Evolutionary conservation across 129 eudicot species (phyloP).

Genomic region (Centaurea solstitialis): DNA sequence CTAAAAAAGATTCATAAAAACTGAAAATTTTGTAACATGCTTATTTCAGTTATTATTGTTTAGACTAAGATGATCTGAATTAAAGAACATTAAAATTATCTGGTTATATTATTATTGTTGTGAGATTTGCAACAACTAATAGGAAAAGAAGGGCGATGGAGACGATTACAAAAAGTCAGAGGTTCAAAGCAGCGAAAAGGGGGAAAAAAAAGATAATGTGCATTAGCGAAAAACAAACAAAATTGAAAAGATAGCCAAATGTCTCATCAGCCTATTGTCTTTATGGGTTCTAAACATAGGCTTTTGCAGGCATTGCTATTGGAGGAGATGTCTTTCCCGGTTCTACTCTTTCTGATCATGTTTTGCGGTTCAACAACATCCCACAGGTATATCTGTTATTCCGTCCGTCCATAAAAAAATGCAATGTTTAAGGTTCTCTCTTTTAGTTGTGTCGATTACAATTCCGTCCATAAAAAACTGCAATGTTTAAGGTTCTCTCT

Average conservation of each 20-base stretch:
- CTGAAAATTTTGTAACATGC: neutral
- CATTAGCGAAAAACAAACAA: too few species aligned
- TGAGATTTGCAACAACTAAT: neutral
- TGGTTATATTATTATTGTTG: neutral
- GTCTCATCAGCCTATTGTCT: neutral
- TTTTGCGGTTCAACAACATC: slow-evolving; percentile 89
- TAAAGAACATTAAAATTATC: too few species aligned
- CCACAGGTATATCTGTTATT: slow-evolving; percentile 68
- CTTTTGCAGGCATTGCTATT: slow-evolving; percentile 81
- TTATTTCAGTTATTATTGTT: neutral
- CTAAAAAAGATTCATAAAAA: neutral
- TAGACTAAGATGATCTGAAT: neutral
- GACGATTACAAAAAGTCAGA: too few species aligned
- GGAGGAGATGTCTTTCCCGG: slow-evolving; percentile 99
- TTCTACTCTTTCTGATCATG: slow-evolving; percentile 99
- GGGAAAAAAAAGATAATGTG: too few species aligned
- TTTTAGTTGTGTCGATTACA: too few species aligned
- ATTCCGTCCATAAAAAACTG: neutral
- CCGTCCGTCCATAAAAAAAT: neutral
- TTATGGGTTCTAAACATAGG: slow-evolving; percentile 2
- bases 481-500: neutral
- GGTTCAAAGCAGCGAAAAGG: too few species aligned
- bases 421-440: neutral
- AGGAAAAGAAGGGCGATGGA: neutral
- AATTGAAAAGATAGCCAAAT: neutral